Percentiles rank a stretch among this genome's conserved stretches.
Conservation (phyloP, 2,329 filamentous ascomycete genomes). For the Penicillium verrucosum region DNA sequence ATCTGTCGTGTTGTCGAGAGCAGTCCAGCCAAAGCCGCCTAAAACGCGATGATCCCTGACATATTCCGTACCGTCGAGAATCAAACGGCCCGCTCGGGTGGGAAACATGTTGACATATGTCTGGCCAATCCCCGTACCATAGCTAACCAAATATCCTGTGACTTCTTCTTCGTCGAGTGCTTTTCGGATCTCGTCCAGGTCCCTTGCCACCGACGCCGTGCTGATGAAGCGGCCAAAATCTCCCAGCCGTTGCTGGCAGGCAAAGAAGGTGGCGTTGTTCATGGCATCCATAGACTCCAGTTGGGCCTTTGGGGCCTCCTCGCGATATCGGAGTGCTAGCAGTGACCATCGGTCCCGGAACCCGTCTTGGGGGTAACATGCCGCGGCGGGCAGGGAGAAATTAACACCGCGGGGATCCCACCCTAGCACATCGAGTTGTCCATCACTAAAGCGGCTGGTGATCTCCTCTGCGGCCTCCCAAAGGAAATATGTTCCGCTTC, state of each 20-base stretch:
- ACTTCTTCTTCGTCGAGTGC: slow-evolving; percentile 14
- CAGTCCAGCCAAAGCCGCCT: slow-evolving; percentile 17
- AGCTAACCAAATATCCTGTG: slow-evolving; percentile 16
- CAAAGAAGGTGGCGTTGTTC: slow-evolving; percentile 17
- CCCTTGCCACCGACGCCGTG: slow-evolving; percentile 15
- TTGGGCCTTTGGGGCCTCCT: slow-evolving; percentile 10
- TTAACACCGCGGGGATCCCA: slow-evolving; percentile 21
- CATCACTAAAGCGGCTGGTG: slow-evolving; percentile 15
- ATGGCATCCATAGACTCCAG: slow-evolving; percentile 13
- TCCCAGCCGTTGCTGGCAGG: slow-evolving; percentile 14
- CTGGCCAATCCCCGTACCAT: slow-evolving; percentile 18
- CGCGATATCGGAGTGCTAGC: slow-evolving; percentile 10
- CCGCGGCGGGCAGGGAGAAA: slow-evolving; percentile 10
- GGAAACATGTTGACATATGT: slow-evolving; percentile 22
- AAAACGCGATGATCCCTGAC: slow-evolving; percentile 13
- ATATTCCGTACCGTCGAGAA: slow-evolving; percentile 17
- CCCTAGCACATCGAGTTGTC: slow-evolving; percentile 13
- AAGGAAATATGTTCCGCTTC: slow-evolving; percentile 12
- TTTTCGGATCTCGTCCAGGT: slow-evolving; percentile 18
- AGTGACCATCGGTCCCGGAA: slow-evolving; percentile 16
- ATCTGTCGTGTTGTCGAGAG: slow-evolving; percentile 16
- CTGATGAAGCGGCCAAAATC: slow-evolving; percentile 19
- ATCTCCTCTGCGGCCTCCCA: slow-evolving; percentile 14
- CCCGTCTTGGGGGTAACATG: slow-evolving; percentile 13
- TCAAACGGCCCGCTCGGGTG: slow-evolving; percentile 12